Evolutionary conservation across 2,329 filamentous ascomycete species (phyloP), one percentile per base, ranked within the genome.

Genomic region (Teratosphaeria destructans): DNA sequence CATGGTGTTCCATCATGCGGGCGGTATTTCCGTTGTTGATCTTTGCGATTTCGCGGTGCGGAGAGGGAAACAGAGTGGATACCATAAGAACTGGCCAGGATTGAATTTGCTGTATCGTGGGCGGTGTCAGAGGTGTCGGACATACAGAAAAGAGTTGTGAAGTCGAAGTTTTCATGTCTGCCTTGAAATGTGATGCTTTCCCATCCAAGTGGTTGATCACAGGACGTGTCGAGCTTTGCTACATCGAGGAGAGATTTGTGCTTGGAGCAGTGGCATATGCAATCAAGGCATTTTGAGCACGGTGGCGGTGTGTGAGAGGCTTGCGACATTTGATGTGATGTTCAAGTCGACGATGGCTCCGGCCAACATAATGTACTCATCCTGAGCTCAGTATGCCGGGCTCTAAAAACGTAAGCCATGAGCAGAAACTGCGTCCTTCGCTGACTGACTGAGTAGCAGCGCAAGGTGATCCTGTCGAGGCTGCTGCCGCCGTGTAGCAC

Each of bases 81-180:
- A 65, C 63, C 60, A 67, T 67, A 67, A 67, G 65, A 67, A 61
- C 65, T 66, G 64, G 65, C 63, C 63, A 66, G 60, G 61, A 62
- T 65, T 63, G 43, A 32, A 54, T 58, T 47, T 49, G 61, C 29
- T 37, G 62, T 64, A 63, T 62, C 63, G 65, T 66, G 64, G 65
- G 59, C 64, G 63, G 65, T 62, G 65, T 67, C 65, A 67, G 65
- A 67, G 60, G 63, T 62, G 59, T 63, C 65, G 61, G 59, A 67
- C 65, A 67, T 59, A 57, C 37, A 26, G 57, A 26, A 34, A 14
- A 43, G 43, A 35, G 29, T 43, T 32, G n/a, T 29, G 57, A n/a
- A 52, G 14, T 59, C 26, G 32, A 39, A 1, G 27, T 19, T 43
- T 14, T 57, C 8, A 29, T 29, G 14, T 52, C 35, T 32, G 29